Evolutionary conservation across 1,139 yeast genomes (phyloP).

Genomic region (Candida albicans): DNA sequence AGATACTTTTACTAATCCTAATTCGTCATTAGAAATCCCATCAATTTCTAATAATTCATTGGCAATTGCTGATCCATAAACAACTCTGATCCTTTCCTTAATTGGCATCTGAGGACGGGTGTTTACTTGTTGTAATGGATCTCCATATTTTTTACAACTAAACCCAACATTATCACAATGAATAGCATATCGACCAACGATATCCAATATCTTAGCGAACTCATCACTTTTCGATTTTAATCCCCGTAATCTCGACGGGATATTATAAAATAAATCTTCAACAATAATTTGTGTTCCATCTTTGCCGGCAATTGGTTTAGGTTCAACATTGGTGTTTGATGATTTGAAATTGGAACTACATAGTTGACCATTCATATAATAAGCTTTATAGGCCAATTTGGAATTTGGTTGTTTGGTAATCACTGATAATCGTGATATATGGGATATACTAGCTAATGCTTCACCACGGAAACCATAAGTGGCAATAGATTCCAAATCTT

Average conservation of each 20-base stretch:
- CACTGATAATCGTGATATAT: conserved; percentile 68
- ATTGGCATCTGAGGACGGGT: conserved; percentile 49
- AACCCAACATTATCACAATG: conserved; percentile 72
- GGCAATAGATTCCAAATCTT: conserved; percentile 47
- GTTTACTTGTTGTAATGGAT: conserved; percentile 54
- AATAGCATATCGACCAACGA: conserved; percentile 79
- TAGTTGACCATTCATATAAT: conserved; percentile 64
- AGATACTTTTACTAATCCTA: conserved; percentile 49
- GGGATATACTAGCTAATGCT: conserved; percentile 61
- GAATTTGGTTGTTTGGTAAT: conserved; percentile 64
- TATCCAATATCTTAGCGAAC: conserved; percentile 72
- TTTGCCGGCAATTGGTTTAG: conserved; percentile 82
- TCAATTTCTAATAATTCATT: conserved; percentile 57
- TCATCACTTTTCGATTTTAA: conserved; percentile 72
- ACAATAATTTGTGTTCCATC: conserved; percentile 83
- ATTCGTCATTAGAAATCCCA: conserved; percentile 20
- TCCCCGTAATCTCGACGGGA: conserved; percentile 74
- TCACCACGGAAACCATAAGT: conserved; percentile 67
- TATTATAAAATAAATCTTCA: conserved; percentile 87
- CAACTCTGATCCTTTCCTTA: conserved; percentile 68
- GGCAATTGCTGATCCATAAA: conserved; percentile 73
- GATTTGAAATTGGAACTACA: conserved; percentile 37
- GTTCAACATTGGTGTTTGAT: conserved; percentile 28
- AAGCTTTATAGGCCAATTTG: conserved; percentile 68
- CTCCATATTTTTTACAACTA: conserved; percentile 77